Evolutionary conservation across 2,329 filamentous ascomycete species (phyloP).

Genomic region (Sclerotinia spermophila): DNA sequence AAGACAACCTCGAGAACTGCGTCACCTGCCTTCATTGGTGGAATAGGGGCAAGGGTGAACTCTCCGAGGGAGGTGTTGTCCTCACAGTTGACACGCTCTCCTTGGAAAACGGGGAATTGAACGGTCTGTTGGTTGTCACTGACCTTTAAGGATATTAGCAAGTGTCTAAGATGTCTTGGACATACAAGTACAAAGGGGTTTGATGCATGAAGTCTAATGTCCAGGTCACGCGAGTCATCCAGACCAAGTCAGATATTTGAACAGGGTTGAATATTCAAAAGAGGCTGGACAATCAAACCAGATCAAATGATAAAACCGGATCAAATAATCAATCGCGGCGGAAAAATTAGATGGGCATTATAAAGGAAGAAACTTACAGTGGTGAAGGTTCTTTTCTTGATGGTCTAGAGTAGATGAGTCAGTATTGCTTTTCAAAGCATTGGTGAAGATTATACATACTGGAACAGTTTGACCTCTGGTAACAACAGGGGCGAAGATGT

Average conservation of each 20-base stretch:
- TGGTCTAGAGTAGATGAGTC: neutral
- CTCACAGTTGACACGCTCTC: conserved; percentile 96
- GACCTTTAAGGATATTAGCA: neutral
- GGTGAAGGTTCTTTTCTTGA: neutral
- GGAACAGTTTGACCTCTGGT: conserved; percentile 74
- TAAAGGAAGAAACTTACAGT: neutral
- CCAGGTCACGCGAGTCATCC: too few species aligned
- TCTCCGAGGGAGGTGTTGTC: conserved; percentile 98
- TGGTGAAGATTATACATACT: conserved; percentile 56
- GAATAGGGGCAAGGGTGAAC: conserved; percentile 87
- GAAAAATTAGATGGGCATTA: neutral
- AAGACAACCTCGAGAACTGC: conserved; percentile 97
- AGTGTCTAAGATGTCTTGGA: neutral
- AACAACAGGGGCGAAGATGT: conserved; percentile 96
- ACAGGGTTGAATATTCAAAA: neutral
- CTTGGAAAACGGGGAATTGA: conserved; percentile 91
- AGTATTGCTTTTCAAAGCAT: conserved; percentile 46
- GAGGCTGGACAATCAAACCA: neutral
- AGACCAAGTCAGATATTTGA: neutral
- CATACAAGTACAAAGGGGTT: neutral
- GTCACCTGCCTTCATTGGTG: conserved; percentile 74
- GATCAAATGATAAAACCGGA: neutral
- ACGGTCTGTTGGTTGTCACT: conserved; percentile 38
- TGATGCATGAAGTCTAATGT: neutral
- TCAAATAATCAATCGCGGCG: neutral